Evolutionary conservation across 352 stramenopile species (phyloP).

Genomic region (Peronospora belbahrii): DNA sequence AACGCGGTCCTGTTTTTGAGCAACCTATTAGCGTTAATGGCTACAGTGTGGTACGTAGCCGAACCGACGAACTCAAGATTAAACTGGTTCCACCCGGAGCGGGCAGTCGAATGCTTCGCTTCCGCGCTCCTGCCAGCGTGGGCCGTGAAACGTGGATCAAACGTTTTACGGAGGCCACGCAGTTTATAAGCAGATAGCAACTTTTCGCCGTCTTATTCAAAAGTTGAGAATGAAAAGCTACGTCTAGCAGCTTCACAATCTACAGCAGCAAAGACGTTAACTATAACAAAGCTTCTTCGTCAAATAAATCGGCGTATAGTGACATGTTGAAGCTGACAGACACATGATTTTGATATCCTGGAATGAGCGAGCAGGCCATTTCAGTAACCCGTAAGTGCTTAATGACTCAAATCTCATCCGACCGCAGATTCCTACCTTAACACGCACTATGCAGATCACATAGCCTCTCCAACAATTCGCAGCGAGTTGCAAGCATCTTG

Average conservation of each 20-base stretch:
- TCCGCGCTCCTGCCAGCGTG: constrained; percentile 61
- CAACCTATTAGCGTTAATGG: constrained; percentile 46
- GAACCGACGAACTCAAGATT: constrained; percentile 75
- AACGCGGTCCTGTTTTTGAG: constrained; percentile 45
- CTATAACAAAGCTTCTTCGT: not conserved
- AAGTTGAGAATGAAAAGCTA: constrained; percentile 23
- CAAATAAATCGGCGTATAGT: constrained; percentile 29
- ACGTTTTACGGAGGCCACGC: constrained; percentile 59
- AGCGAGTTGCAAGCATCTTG: constrained; percentile 35
- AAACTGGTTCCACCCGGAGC: constrained; percentile 65
- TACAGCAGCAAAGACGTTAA: constrained; percentile 10
- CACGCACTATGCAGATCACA: constrained; percentile 65
- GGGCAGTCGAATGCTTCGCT: constrained; percentile 55
- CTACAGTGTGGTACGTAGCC: constrained; percentile 61
- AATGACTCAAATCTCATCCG: constrained; percentile 39
- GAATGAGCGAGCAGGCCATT: constrained; percentile 40
- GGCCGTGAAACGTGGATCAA: constrained; percentile 74
- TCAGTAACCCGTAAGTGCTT: constrained; percentile 56
- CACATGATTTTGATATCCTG: constrained; percentile 72
- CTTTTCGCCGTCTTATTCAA: not conserved
- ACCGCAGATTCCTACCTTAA: constrained; percentile 33
- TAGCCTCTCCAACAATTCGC: constrained; percentile 55
- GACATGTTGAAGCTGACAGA: constrained; percentile 57
- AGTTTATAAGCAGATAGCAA: constrained; percentile 29
- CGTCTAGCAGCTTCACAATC: constrained; percentile 61